Evolutionary conservation across 1,284 basidiomycete genomes (phyloP), one percentile per base, ranked within the genome.

Genomic region (Heterobasidion annosum): DNA sequence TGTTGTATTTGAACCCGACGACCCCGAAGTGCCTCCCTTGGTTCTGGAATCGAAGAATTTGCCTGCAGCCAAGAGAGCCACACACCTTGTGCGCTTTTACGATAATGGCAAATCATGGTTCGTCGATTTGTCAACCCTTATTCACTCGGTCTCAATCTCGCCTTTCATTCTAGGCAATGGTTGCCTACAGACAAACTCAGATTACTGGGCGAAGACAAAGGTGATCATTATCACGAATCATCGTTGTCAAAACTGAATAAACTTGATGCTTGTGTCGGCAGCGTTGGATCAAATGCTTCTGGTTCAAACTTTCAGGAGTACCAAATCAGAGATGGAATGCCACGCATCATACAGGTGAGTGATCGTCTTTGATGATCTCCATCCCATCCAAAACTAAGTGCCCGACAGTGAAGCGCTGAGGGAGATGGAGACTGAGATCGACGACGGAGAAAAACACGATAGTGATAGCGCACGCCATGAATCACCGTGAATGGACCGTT

Each of bases 11-110:
- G 74, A 76, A 47, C 60, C 61, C 8, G 71, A 76, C 40, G 68
- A 71, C 48, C 58, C 66, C 7, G 65, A 65, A 0, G 68, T 81
- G 13, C 73, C 76, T 0, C 58, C 62, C 12, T 58, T 60, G 7
- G 71, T 78, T 7, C 55, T 67, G 19, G 56, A 65, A 44, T 60
- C 54, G 15, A 50, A 52, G 56, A 40, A 57, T 57, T 12, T 62
- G 52, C 56, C 52, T 71, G 59, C 37, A 40, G n/a, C 37, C n/a
- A n/a, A 5, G n/a, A 10, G 37, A 10, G 12, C 37, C 12, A 40
- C 10, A n/a, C 67, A 68, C 61, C 69, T 81, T 12, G 74, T 81
- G 32, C 69, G 70, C 40, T 83, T 82, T 65, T 81, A 69, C 59
- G 78, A 79, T 57, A 64, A 64, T 44, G 59, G 62, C n/a, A 61